These are phyloP conservation scores for Vicia faba DNA, from an alignment of 306 rosid species.

Conservation along the genomic window DNA sequence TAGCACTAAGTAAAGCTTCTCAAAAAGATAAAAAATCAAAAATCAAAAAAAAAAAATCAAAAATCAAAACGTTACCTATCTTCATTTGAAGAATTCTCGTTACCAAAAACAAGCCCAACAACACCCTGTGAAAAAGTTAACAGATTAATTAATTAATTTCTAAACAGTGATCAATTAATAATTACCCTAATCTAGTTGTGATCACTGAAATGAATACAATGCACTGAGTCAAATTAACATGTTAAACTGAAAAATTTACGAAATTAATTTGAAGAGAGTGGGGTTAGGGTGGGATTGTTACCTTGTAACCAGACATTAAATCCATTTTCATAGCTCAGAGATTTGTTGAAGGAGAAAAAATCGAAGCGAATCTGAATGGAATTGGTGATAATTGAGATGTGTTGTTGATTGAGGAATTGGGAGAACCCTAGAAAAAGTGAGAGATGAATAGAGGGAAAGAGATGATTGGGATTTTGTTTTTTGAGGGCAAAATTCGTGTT, in stretches of 20 bases:
- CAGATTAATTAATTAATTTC: not conserved
- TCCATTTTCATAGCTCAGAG: constrained; percentile 63
- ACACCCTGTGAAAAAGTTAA: constrained; percentile 61
- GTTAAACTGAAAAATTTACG: not conserved
- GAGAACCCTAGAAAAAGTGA: constrained; percentile 34
- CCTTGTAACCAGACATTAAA: constrained; percentile 97
- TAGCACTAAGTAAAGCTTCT: constrained; percentile 18
- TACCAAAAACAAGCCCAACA: constrained; percentile 87
- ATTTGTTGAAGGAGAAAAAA: constrained; percentile 36
- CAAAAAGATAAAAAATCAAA: not conserved
- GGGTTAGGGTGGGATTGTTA: constrained; percentile 18
- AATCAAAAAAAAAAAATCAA: not conserved
- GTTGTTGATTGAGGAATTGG: constrained; percentile 3
- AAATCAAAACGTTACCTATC: constrained; percentile 53
- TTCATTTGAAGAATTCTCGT: constrained; percentile 78
- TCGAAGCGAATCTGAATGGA: constrained; percentile 19
- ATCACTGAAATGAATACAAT: constrained; percentile 11
- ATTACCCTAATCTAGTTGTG: constrained; percentile 13
- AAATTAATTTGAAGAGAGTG: constrained; percentile 6
- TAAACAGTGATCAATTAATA: not conserved
- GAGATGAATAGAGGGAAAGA: constrained; percentile 3
- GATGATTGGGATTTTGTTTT: not conserved
- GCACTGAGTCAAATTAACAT: constrained; percentile 4
- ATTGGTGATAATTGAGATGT: constrained; percentile 12
- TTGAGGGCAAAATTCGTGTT: too few species aligned